Evolutionary conservation across 2,329 filamentous ascomycete species (phyloP).

Genomic region (Rhynchosporium agropyri): DNA sequence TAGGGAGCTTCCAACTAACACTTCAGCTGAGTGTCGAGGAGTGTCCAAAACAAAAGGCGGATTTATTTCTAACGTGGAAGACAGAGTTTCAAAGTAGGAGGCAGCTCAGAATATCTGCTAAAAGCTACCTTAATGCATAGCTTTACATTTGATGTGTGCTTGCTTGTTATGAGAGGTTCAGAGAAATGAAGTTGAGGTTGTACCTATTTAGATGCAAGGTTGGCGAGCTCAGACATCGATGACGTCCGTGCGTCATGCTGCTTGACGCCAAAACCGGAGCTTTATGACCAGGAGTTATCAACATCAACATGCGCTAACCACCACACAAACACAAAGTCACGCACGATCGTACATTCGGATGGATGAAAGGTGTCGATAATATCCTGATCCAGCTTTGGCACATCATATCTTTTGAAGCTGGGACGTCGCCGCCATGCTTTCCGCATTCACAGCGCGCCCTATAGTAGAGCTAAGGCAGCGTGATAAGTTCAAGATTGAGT

Average conservation of each 20-base stretch:
- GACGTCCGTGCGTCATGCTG: conserved; percentile 24
- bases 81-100: too few species aligned
- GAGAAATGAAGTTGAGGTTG: neutral
- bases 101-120: too few species aligned
- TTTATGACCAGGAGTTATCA: conserved; percentile 8
- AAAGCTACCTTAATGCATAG: too few species aligned
- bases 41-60: too few species aligned
- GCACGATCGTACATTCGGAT: conserved; percentile 10
- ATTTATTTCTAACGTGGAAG: too few species aligned
- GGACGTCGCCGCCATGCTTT: conserved; percentile 71
- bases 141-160: too few species aligned
- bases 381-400: conserved; percentile 22
- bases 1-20: too few species aligned
- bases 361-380: conserved; percentile 29
- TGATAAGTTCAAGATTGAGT: conserved; percentile 97
- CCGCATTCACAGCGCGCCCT: conserved; percentile 92
- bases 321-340: conserved; percentile 21
- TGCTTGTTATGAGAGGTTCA: too few species aligned
- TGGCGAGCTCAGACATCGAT: conserved; percentile 51
- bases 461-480: conserved; percentile 95
- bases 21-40: too few species aligned
- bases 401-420: conserved; percentile 30
- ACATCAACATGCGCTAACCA: conserved; percentile 31
- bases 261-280: conserved; percentile 11
- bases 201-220: conserved; percentile 41